Conservation (phyloP, 495 filamentous ascomycete genomes). For the Tuber magnatum region DNA sequence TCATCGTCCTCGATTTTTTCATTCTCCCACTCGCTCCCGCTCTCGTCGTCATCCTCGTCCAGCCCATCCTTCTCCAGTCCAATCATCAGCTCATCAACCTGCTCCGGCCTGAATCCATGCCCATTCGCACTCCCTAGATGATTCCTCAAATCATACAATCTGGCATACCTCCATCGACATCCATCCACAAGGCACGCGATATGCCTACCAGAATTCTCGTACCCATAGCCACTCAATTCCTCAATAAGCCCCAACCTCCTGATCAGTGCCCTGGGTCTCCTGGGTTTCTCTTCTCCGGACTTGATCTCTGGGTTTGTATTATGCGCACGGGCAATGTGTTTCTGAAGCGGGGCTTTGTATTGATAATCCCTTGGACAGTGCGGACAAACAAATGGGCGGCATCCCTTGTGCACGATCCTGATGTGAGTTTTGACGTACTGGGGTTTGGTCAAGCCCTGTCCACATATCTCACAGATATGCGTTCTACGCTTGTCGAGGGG, state of each 20-base stretch:
- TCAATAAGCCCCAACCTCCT: slow-evolving; percentile 20
- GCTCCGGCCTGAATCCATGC: slow-evolving; percentile 27
- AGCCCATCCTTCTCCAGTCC: background rate
- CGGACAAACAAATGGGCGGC: slow-evolving; percentile 33
- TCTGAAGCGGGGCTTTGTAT: slow-evolving; percentile 29
- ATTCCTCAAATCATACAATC: slow-evolving; percentile 31
- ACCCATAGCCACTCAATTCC: slow-evolving; percentile 36
- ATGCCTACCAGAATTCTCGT: slow-evolving; percentile 35
- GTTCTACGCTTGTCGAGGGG: slow-evolving; percentile 56
- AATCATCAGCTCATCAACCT: slow-evolving; percentile 32
- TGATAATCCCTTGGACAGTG: slow-evolving; percentile 32
- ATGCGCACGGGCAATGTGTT: slow-evolving; percentile 24
- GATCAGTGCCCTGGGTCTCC: slow-evolving; percentile 8
- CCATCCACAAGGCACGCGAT: slow-evolving; percentile 35
- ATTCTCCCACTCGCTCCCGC: slow-evolving; percentile 6
- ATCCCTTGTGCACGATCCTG: slow-evolving; percentile 63
- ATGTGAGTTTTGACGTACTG: slow-evolving; percentile 75
- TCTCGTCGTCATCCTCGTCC: background rate
- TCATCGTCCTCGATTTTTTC: slow-evolving; percentile 15
- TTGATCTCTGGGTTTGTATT: background rate
- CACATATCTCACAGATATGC: slow-evolving; percentile 54
- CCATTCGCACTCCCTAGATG: slow-evolving; percentile 28
- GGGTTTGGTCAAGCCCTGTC: slow-evolving; percentile 64
- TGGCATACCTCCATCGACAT: slow-evolving; percentile 35
- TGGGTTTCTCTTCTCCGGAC: background rate